Evolutionary conservation across 2,329 filamentous ascomycete genomes (phyloP), one percentile per base, ranked within the genome.

Genomic region (Cercospora berteroae): DNA sequence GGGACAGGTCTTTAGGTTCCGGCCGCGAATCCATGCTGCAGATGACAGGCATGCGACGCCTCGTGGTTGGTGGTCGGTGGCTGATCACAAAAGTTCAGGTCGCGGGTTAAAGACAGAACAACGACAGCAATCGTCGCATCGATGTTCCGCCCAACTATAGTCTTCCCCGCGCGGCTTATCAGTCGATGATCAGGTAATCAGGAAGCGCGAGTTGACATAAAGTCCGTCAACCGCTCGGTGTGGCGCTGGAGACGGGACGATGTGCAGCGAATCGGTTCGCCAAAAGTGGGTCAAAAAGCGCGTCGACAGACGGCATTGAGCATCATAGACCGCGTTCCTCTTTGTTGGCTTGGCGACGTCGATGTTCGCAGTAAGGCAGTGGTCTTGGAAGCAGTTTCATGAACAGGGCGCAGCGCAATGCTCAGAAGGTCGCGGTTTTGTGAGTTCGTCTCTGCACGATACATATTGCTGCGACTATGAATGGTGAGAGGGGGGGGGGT

Each of bases 1-100:
- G 92, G 72, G 88, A 90, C 68, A 97, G 83, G 78, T 97, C 90
- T 72, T 88, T 81, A 5, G 94, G 92, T 60, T 81, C 77, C 31
- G 82, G 76, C 31, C 75, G 68, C 31, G 59, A 62, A 64, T 78
- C 75, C 57, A 59, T 59, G 36, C 12, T 44, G 44, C 42, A 18
- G n/a, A 25, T 23, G 31, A 20, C 18, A 4, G 27, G n/a, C 55
- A 58, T n/a, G 55, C 55, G 55, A 58, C 55, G 31, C 27, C 52
- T 57, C 52, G 52, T 57, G 55, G 29, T 33, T 57, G 55, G 29
- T 33, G 27, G n/a, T 36, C 48, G 20, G 20, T 25, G 16, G 16
- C n/a, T n/a, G 31, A 58, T 23, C 31, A 18, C 3, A 31, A 58
- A 5, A 36, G 10, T 56, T 10, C 44, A 48, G 10, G n/a, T 23